phyloP scores from a whole-genome alignment of 2,329 filamentous ascomycete genomes.

The Nemania sp. region DNA sequence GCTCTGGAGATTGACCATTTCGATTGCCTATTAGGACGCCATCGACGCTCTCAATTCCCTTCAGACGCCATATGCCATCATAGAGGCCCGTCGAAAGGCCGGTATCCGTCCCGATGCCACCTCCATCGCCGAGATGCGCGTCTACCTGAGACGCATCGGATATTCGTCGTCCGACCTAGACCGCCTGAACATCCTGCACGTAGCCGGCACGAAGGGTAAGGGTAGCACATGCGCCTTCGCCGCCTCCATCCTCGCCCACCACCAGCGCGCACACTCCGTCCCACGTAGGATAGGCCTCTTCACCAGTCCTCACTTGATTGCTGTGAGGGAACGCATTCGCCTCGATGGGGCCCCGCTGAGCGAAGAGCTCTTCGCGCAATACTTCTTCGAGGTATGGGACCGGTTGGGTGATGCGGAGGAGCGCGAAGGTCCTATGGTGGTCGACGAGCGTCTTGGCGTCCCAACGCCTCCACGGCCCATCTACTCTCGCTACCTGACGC shows the following conservation, averaged over 20 bases:
- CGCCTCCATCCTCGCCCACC: conserved; percentile 62
- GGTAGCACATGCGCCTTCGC: conserved; percentile 73
- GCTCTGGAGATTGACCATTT: neutral
- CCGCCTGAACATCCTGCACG: conserved; percentile 68
- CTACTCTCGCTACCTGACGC: conserved; percentile 65
- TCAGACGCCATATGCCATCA: conserved; percentile 82
- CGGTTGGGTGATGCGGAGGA: conserved; percentile 48
- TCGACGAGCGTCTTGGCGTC: conserved; percentile 37
- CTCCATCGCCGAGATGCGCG: conserved; percentile 76
- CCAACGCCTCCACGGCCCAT: conserved; percentile 53
- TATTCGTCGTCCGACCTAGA: conserved; percentile 66
- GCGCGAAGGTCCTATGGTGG: conserved; percentile 32
- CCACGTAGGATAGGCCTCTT: conserved; percentile 63
- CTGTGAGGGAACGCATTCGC: conserved; percentile 69
- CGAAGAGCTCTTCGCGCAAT: conserved; percentile 62
- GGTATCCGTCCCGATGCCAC: conserved; percentile 71
- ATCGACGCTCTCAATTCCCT: conserved; percentile 85
- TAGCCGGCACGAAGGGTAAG: conserved; percentile 79
- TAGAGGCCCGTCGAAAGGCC: conserved; percentile 77
- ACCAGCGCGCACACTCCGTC: conserved; percentile 44
- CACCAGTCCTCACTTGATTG: conserved; percentile 70
- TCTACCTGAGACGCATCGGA: conserved; percentile 77
- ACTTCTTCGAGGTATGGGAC: conserved; percentile 73
- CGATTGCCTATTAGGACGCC: conserved; percentile 67
- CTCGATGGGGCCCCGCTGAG: conserved; percentile 63